Percentiles rank a stretch among this genome's conserved stretches.
phyloP scores from a whole-genome alignment of 176 grass and related monocot genomes.

The Oryza glaberrima region DNA sequence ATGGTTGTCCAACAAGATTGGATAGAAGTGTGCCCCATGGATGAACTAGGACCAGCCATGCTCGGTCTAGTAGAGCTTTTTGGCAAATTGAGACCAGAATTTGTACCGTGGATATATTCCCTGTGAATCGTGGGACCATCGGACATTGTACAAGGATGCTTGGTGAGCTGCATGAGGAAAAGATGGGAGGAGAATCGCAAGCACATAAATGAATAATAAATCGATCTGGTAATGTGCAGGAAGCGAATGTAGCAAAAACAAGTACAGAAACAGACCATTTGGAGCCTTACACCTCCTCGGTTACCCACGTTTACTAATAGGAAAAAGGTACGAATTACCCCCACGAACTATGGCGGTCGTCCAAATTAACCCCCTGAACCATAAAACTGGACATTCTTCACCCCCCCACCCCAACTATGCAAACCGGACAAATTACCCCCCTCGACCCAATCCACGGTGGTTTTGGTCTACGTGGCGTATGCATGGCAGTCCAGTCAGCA shows the following conservation, averaged over 20 bases:
- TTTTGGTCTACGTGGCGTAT: too few species aligned
- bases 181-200: neutral
- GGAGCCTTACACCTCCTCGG: too few species aligned
- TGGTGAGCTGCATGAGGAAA: neutral
- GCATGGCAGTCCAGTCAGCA: too few species aligned
- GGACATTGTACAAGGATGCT: neutral
- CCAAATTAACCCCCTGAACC: too few species aligned
- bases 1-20: constrained; percentile 27
- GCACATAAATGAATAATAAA: neutral
- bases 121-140: neutral
- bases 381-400: too few species aligned
- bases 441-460: too few species aligned
- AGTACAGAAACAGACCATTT: neutral
- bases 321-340: too few species aligned
- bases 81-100: constrained; percentile 31
- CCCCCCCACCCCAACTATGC: too few species aligned
- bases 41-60: constrained; percentile 33
- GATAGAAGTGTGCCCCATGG: constrained; percentile 44
- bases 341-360: too few species aligned
- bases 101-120: constrained; percentile 34
- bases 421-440: too few species aligned
- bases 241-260: neutral
- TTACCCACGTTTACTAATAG: too few species aligned
- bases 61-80: constrained; percentile 17
- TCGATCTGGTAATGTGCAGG: neutral